Evolutionary conservation across 1,139 yeast species (phyloP).

Genomic region (Protomyces pachydermus): DNA sequence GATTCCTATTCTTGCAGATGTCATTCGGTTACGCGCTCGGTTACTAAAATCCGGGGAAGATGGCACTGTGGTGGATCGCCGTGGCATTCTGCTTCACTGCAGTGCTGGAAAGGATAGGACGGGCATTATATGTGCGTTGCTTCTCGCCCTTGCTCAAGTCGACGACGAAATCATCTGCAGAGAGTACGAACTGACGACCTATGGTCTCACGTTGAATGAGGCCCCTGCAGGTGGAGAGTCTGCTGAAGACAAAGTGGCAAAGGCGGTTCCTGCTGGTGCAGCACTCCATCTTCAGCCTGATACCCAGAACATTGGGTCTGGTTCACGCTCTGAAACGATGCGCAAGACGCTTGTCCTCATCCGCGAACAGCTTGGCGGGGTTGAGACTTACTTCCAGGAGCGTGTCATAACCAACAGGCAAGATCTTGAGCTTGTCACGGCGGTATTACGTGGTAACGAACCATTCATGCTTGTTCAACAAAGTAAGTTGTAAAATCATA

Average conservation of each 20-base stretch:
- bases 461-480: not conserved
- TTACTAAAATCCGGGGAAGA: not conserved
- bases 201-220: constrained; percentile 46
- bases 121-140: constrained; percentile 65
- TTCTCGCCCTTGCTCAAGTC: constrained; percentile 60
- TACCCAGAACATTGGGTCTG: constrained; percentile 17
- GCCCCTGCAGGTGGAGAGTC: constrained; percentile 3
- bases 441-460: constrained; percentile 38
- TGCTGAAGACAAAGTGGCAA: constrained; percentile 32
- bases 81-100: constrained; percentile 18
- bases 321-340: constrained; percentile 68
- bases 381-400: constrained; percentile 49
- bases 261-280: constrained; percentile 19
- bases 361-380: constrained; percentile 53
- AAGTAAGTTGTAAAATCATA: not conserved
- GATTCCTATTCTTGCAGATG: not conserved
- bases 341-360: constrained; percentile 54
- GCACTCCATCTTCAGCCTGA: not conserved
- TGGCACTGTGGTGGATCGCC: not conserved
- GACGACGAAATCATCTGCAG: constrained; percentile 60
- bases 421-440: constrained; percentile 51
- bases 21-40: not conserved
- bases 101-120: constrained; percentile 81
- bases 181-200: constrained; percentile 68
- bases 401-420: constrained; percentile 47